Conservation (phyloP, 2,329 filamentous ascomycete species). For the Fusarium pilosicola region DNA sequence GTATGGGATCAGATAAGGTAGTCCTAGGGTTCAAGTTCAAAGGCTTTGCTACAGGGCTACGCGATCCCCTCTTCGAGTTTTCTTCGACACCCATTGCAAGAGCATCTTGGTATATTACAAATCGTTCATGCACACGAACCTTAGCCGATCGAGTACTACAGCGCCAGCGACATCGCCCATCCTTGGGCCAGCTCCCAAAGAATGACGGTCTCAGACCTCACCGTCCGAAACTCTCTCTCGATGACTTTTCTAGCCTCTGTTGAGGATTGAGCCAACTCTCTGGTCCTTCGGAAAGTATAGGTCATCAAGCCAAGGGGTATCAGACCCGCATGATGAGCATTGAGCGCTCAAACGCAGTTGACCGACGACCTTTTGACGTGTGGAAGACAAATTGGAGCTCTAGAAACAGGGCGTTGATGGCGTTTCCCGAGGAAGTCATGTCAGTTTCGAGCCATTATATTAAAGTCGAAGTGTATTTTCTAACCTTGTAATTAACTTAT, state of each 20-base stretch:
- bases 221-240: fast-evolving
- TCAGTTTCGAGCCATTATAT: fast-evolving
- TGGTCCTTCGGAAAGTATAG: neutral
- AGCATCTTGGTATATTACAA: neutral
- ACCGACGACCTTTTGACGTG: neutral
- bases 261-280: neutral
- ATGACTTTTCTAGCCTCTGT: neutral
- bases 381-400: fast-evolving
- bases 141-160: fast-evolving
- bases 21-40: fast-evolving
- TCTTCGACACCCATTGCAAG: fast-evolving
- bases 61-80: fast-evolving
- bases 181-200: fast-evolving
- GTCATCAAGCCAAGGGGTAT: neutral
- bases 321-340: neutral
- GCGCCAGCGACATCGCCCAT: neutral
- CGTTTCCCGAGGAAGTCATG: neutral
- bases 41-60: neutral
- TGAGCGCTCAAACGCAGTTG: neutral
- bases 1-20: neutral
- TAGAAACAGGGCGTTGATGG: fast-evolving
- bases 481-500: no score
- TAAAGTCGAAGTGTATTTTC: no score
- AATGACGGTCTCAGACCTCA: neutral
- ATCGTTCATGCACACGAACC: fast-evolving